These are phyloP conservation scores for Pulveroboletus sp. DNA, from an alignment of 768 basidiomycete genomes.

Conservation along the genomic window DNA sequence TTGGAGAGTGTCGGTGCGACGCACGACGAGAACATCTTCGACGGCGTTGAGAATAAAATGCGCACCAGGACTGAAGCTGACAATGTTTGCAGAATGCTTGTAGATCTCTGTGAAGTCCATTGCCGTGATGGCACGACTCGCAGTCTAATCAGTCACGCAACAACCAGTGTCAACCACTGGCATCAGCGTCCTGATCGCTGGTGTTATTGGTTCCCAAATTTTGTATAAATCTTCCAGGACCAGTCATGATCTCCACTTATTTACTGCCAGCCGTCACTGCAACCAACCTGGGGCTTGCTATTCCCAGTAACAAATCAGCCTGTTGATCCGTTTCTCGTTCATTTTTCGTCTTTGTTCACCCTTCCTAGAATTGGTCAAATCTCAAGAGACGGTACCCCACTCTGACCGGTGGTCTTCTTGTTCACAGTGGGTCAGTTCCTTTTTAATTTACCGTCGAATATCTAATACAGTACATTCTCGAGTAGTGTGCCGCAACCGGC, in stretches of 20 bases:
- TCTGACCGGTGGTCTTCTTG: constrained; percentile 44
- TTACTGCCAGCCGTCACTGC: constrained; percentile 10
- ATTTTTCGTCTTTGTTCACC: constrained; percentile 20
- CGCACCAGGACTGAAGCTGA: constrained; percentile 80
- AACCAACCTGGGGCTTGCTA: constrained; percentile 13
- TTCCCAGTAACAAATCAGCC: constrained; percentile 11
- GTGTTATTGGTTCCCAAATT: no score
- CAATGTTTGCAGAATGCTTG: constrained; percentile 65
- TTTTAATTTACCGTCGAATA: not conserved
- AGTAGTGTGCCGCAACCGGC: constrained; percentile 57
- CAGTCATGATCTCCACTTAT: not conserved
- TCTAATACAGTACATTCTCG: constrained; percentile 49
- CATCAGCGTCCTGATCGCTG: constrained; percentile 18
- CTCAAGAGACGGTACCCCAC: constrained; percentile 50
- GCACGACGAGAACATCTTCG: constrained; percentile 74
- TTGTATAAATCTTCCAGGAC: constrained; percentile 11
- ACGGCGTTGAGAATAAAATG: constrained; percentile 83
- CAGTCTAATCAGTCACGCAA: not conserved
- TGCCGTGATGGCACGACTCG: constrained; percentile 7
- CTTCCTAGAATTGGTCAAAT: constrained; percentile 46
- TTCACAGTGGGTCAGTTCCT: constrained; percentile 49
- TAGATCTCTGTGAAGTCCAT: constrained; percentile 92
- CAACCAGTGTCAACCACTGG: constrained; percentile 4
- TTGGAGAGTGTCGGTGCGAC: constrained; percentile 79
- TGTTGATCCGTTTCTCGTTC: constrained; percentile 31